Evolutionary conservation across 805 yeast genomes (phyloP), one percentile per base, ranked within the genome.

Genomic region (Saccharomycopsis fermentans): DNA sequence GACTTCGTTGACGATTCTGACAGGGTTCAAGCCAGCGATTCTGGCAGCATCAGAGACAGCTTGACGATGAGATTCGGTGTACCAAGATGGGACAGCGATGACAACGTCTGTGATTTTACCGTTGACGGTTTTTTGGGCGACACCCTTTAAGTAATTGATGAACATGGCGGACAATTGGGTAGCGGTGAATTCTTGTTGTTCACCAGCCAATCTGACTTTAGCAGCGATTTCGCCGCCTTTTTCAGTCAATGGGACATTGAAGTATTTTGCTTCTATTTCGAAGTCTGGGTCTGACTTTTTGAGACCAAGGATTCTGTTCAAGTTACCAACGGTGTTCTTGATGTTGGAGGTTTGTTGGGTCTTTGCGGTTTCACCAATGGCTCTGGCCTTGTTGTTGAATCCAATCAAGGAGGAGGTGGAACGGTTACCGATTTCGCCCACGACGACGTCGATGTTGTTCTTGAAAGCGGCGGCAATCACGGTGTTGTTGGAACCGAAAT

Each of bases 361-460:
- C 81, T 90, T 91, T 69, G 96, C 99, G 56, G 87, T 69, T 78
- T 94, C 99, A 71, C 99, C 99, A 66, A 94, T 83, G 70, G 82
- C 84, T 78, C 99, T 85, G 81, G 82, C 85, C 76, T 87, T 89
- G 65, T 70, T 71, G 66, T 97, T 97, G 67, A 94, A 94, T 36
- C 97, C 98, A 66, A 94, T 94, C 65, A 89, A 73, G 35, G 87
- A 73, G 65, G 99, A 99, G 36, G 99, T 94, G 65, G 95, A 74
- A 76, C 99, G 87, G 86, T 94, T 94, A 59, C 98, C 91, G 54
- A 94, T 98, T 77, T 94, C 99, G 73, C 94, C 94, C 77, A 94
- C 98, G 69, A 94, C 89, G 69, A 94, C 86, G 74, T 94, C 99
- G 71, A 94, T 94, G 71, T 98, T 98, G 79, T 98, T 86, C 83